Base-by-base conservation (phyloP, 257 asterid species). In the Fraxinus excelsior region DNA sequence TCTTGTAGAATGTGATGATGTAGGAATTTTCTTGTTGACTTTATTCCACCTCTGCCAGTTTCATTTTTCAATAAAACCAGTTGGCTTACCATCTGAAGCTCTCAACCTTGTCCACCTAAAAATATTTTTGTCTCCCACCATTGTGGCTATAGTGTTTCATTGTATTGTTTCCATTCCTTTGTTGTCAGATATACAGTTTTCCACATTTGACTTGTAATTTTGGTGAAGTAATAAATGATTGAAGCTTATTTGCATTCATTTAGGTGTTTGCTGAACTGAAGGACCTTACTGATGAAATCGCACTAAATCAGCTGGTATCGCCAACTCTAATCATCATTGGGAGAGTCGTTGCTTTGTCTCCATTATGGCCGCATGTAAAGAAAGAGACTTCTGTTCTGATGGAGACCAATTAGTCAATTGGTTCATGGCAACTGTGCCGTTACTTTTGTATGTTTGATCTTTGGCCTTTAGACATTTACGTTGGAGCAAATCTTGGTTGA, bases 291-390 rank as follows among this genome's bases (percentile, higher is more conserved):
- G 87, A 88, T 56, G 90, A 89, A 60, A 88, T 94, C 2, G 78
- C 86, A 23, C 82, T 84, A 34, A 83, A 89, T 65, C 87, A 85
- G 83, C 84, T 94, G 38, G 87, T 86, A 34, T 94, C 98, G 0
- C 98, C 97, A 5, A 87, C 98, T 11, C 82, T 94, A 75, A 87
- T 94, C 71, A 85, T 94, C 79, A 87, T 94, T 1, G 97, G 97
- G 80, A 88, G 85, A 81, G 98, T 94, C n/a, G 98, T 94, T 19
- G 86, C 92, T 42, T 92, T 92, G 74, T 92, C 98, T 7, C 96
- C 98, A 14, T 82, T 88, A 34, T 94, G 98, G 97, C 86, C 85
- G 2, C 78, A 86, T 79, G 78, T 90, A 32, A 49, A 44, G 7
- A 70, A 77, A 34, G 84, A 83, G 74, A 37, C 83, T 51, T 78